phyloP scores from a whole-genome alignment of 495 filamentous ascomycete genomes.

The Hyphodiscus hymeniophilus region DNA sequence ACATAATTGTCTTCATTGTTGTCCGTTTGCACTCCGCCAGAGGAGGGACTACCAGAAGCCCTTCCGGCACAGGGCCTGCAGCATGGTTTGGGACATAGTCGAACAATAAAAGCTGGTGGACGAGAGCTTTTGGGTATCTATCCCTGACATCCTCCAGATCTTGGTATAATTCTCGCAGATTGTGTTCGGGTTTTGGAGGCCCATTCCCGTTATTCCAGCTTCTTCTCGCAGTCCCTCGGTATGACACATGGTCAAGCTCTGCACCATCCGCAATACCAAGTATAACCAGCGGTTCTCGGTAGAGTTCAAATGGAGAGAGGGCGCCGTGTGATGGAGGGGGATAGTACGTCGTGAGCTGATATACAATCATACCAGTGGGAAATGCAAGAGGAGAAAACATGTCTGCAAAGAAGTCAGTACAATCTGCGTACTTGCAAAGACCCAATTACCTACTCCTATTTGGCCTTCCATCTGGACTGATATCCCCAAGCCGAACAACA shows the following conservation, averaged over 20 bases:
- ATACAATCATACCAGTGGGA: conserved; percentile 80
- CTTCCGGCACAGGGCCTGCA: conserved; percentile 44
- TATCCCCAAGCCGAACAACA: conserved; percentile 81
- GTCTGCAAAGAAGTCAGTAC: conserved; percentile 42
- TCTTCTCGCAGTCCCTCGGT: conserved; percentile 31
- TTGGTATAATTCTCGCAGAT: conserved; percentile 47
- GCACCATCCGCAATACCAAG: conserved; percentile 70
- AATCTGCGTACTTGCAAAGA: background rate
- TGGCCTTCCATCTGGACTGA: conserved; percentile 79
- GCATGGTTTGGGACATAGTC: conserved; percentile 47
- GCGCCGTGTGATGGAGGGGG: conserved; percentile 69
- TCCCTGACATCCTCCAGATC: conserved; percentile 63
- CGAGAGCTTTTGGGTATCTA: conserved; percentile 63
- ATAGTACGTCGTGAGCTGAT: conserved; percentile 75
- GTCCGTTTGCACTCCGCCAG: conserved; percentile 62
- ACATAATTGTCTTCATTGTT: conserved; percentile 93
- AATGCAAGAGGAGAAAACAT: conserved; percentile 95
- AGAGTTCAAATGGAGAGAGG: conserved; percentile 77
- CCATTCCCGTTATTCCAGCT: conserved; percentile 34
- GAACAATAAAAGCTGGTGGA: conserved; percentile 73
- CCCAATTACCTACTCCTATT: conserved; percentile 64
- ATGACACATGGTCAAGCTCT: conserved; percentile 42
- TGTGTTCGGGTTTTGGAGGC: conserved; percentile 35
- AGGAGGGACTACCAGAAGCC: conserved; percentile 66
- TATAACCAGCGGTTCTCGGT: conserved; percentile 69